Conservation (phyloP, 192 early-diverging fungal genomes). For the Gonapodya prolifera region DNA sequence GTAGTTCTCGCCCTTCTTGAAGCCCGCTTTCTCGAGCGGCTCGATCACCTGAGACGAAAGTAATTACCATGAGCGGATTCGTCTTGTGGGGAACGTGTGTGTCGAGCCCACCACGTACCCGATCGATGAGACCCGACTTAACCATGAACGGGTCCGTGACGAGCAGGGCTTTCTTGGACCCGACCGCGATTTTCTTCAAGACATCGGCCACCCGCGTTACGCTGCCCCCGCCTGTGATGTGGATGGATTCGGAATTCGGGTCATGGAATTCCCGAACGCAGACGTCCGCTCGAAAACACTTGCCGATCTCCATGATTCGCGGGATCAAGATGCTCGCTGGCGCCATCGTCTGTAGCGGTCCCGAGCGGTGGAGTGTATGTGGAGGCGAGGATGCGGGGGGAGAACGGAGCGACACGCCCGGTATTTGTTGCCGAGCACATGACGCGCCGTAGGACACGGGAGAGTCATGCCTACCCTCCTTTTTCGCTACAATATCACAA, state of each 20-base stretch:
- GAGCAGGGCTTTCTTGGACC: not conserved
- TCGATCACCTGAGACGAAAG: not conserved
- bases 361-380: too few relatives aligned
- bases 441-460: too few relatives aligned
- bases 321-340: not conserved
- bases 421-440: too few relatives aligned
- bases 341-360: too few relatives aligned
- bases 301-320: conserved; percentile 7
- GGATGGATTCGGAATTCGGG: not conserved
- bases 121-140: not conserved
- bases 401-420: too few relatives aligned
- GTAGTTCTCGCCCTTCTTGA: not conserved
- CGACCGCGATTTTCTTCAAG: not conserved
- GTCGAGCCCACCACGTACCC: not conserved
- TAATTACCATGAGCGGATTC: not conserved
- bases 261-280: not conserved
- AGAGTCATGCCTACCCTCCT: too few relatives aligned
- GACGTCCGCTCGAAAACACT: not conserved
- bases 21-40: not conserved
- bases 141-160: not conserved
- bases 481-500: too few relatives aligned
- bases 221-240: not conserved
- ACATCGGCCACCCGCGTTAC: not conserved
- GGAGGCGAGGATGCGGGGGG: too few relatives aligned
- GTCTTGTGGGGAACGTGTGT: too few relatives aligned